Evolutionary conservation across 345 rosid genomes (phyloP).

Genomic region (Citrus glauca): DNA sequence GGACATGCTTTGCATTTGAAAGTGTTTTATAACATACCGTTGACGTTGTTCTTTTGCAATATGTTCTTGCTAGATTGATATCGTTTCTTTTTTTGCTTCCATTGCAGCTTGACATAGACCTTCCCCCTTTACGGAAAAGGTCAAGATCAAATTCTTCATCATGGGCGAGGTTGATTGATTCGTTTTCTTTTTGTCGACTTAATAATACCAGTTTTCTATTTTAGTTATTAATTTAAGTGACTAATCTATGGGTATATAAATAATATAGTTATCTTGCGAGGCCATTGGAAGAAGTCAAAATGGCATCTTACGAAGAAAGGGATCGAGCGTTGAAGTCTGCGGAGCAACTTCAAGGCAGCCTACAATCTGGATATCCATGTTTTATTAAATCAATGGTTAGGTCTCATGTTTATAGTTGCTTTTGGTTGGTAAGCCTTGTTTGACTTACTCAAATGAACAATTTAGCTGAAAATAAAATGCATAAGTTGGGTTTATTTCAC

Average conservation of each 20-base stretch:
- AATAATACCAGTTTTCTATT: not conserved
- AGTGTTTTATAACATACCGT: no score
- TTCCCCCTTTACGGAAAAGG: slow-evolving; percentile 20
- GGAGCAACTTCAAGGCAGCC: slow-evolving; percentile 34
- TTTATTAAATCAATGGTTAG: slow-evolving; percentile 67
- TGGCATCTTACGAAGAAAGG: slow-evolving; percentile 46
- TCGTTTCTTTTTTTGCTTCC: not conserved
- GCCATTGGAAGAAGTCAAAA: slow-evolving; percentile 43
- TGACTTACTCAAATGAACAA: not conserved
- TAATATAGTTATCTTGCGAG: slow-evolving; percentile 40
- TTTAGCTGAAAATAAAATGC: not conserved
- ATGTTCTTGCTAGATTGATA: no score
- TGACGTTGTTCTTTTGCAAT: no score
- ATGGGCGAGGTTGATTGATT: slow-evolving; percentile 28
- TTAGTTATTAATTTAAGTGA: not conserved
- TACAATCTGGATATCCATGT: slow-evolving; percentile 40
- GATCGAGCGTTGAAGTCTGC: slow-evolving; percentile 33
- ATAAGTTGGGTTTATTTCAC: not conserved
- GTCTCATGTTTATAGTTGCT: slow-evolving; percentile 72
- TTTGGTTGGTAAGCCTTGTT: slow-evolving; percentile 57
- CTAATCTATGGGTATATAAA: not conserved
- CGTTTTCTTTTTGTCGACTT: not conserved
- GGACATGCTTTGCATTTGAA: not conserved
- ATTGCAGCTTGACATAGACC: slow-evolving; percentile 25
- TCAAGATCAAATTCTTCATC: slow-evolving; percentile 28